Percentiles rank a stretch among this genome's conserved stretches.
phyloP scores from a whole-genome alignment of 1,284 basidiomycete genomes.

The Stygiomarasmius scandens region DNA sequence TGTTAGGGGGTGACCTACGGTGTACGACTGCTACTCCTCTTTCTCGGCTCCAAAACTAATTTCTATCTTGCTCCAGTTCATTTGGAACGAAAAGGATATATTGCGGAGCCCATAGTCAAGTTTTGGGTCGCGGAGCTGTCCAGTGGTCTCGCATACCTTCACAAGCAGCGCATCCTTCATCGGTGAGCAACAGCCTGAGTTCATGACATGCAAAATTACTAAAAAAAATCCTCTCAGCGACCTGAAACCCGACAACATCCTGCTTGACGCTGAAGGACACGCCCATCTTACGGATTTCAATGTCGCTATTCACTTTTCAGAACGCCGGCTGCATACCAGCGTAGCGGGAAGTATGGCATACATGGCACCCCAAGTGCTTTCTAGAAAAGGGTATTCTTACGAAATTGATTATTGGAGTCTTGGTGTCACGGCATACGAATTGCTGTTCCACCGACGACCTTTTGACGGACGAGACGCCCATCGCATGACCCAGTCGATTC shows the following conservation, averaged over 20 bases:
- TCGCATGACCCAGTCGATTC: slow-evolving; percentile 81
- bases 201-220: slow-evolving; percentile 30
- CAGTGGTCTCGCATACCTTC: slow-evolving; percentile 86
- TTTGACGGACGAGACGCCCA: slow-evolving; percentile 89
- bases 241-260: slow-evolving; percentile 95
- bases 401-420: slow-evolving; percentile 96
- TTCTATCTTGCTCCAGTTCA: slow-evolving; percentile 64
- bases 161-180: slow-evolving; percentile 91
- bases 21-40: slow-evolving; percentile 59
- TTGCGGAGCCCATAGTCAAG: slow-evolving; percentile 81
- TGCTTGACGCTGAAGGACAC: slow-evolving; percentile 90
- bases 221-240: slow-evolving; percentile 63
- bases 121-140: slow-evolving; percentile 93
- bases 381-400: slow-evolving; percentile 80
- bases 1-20: slow-evolving; percentile 93
- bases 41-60: slow-evolving; percentile 6
- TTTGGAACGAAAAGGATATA: slow-evolving; percentile 76
- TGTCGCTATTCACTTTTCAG: slow-evolving; percentile 96
- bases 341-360: slow-evolving; percentile 98
- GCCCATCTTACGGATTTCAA: slow-evolving; percentile 99
- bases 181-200: slow-evolving; percentile 55
- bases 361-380: slow-evolving; percentile 95
- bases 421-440: slow-evolving; percentile 87
- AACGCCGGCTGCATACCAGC: slow-evolving; percentile 82
- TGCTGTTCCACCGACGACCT: slow-evolving; percentile 85